A percentile compares a stretch with the other conserved stretches of the same genome.
These are phyloP conservation scores for Brachypodium distachyon DNA, from an alignment of 202 grass and related monocot species.

Conservation along the genomic window DNA sequence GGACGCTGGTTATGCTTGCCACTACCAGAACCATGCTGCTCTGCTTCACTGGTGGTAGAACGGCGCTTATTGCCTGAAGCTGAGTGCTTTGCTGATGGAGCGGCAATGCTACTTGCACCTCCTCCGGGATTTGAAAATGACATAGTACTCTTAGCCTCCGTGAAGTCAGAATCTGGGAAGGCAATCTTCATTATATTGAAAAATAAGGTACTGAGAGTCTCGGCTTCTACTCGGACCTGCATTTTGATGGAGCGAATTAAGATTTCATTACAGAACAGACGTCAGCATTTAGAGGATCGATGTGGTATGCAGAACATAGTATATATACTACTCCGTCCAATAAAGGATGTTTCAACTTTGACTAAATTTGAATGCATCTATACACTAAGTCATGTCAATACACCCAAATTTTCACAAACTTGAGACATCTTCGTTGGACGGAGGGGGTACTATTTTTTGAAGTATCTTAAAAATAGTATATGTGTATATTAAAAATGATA, in stretches of 20 bases:
- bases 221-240: slow-evolving; percentile 76
- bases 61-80: slow-evolving; percentile 36
- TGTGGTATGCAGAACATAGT: too few relatives aligned
- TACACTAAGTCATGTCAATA: too few relatives aligned
- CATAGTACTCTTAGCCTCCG: slow-evolving; percentile 49
- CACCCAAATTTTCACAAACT: too few relatives aligned
- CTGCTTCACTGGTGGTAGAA: slow-evolving; percentile 20
- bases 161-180: slow-evolving; percentile 91
- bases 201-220: slow-evolving; percentile 74
- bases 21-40: slow-evolving; percentile 21
- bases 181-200: slow-evolving; percentile 99
- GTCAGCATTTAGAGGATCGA: neutral
- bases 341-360: too few relatives aligned
- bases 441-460: too few relatives aligned
- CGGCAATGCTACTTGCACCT: slow-evolving; percentile 11
- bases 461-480: too few relatives aligned
- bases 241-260: slow-evolving; percentile 15
- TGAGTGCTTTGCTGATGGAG: slow-evolving; percentile 24
- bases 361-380: too few relatives aligned
- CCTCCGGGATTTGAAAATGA: slow-evolving; percentile 53
- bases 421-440: too few relatives aligned
- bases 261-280: neutral
- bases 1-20: slow-evolving; percentile 18
- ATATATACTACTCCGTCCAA: too few relatives aligned
- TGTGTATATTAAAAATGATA: too few relatives aligned